Conservation (phyloP, 176 grass and related monocot species). For the Bromus sterilis region DNA sequence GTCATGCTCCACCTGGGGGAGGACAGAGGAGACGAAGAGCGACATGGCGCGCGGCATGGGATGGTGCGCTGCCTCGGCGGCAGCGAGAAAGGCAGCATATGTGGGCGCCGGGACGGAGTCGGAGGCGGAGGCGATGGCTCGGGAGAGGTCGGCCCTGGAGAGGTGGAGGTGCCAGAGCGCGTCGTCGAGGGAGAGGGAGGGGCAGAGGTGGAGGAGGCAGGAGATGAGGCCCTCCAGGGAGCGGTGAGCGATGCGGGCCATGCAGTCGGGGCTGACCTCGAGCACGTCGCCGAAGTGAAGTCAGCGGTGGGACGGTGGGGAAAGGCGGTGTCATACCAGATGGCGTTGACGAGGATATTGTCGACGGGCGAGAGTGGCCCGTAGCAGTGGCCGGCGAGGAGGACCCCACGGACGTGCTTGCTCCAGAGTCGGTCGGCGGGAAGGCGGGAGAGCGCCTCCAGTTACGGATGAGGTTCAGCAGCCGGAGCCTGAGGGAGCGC, state of each 20-base stretch:
- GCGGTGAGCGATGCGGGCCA: neutral
- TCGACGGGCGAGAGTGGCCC: neutral
- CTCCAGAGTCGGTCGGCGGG: neutral
- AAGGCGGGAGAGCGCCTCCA: neutral
- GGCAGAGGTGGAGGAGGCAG: neutral
- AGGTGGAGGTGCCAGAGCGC: conserved; percentile 20
- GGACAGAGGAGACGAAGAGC: neutral
- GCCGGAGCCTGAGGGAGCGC: neutral
- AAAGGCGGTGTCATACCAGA: conserved; percentile 9
- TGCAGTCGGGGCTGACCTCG: neutral
- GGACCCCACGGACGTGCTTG: neutral
- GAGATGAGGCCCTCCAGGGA: conserved; percentile 11
- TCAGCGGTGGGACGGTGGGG: neutral
- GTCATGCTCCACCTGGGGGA: neutral
- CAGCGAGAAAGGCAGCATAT: neutral
- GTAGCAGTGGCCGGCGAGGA: neutral
- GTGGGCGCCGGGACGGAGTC: neutral
- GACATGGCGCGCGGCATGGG: neutral
- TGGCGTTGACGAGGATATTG: conserved; percentile 10
- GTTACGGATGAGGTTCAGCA: neutral
- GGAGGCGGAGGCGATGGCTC: neutral
- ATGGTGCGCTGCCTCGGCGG: neutral
- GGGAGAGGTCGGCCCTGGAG: neutral
- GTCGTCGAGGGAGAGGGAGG: neutral
- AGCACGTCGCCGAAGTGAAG: neutral